These are phyloP conservation scores for Chlorella ohadii DNA, from an alignment of 139 green algal species.

Conservation along the genomic window DNA sequence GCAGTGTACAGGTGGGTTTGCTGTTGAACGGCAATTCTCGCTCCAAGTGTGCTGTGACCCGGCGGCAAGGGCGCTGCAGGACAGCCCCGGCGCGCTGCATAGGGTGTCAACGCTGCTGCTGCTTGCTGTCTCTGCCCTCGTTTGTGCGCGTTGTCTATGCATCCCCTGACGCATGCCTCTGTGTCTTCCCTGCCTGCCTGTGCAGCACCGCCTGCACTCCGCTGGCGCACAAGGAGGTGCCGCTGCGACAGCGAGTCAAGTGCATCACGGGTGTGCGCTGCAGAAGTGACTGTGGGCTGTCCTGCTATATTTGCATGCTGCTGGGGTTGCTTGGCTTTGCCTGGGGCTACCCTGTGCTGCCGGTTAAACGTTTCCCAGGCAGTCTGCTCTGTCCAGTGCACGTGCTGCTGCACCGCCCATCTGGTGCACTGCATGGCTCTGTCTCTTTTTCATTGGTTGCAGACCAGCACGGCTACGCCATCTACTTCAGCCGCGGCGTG, in stretches of 20 bases:
- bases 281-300: background rate
- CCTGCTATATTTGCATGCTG: too few relatives aligned
- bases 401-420: background rate
- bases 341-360: too few relatives aligned
- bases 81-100: conserved; percentile 62
- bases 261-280: conserved; percentile 38
- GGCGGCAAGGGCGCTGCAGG: conserved; percentile 54
- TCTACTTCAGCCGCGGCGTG: conserved; percentile 80
- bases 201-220: conserved; percentile 70
- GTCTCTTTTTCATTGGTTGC: too few relatives aligned
- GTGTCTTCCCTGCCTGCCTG: background rate
- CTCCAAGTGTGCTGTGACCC: background rate
- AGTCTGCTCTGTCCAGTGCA: too few relatives aligned
- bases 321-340: too few relatives aligned
- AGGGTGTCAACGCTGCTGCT: conserved; percentile 36
- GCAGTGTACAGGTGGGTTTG: conserved; percentile 61
- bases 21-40: too few relatives aligned
- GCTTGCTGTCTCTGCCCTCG: background rate
- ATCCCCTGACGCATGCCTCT: too few relatives aligned
- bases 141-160: background rate
- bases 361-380: too few relatives aligned
- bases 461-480: conserved; percentile 70
- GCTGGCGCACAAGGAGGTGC: conserved; percentile 60
- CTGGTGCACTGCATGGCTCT: too few relatives aligned
- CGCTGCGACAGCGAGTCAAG: conserved; percentile 69